phyloP scores from a whole-genome alignment of 2,329 filamentous ascomycete species.

The Arthroderma sp. region DNA sequence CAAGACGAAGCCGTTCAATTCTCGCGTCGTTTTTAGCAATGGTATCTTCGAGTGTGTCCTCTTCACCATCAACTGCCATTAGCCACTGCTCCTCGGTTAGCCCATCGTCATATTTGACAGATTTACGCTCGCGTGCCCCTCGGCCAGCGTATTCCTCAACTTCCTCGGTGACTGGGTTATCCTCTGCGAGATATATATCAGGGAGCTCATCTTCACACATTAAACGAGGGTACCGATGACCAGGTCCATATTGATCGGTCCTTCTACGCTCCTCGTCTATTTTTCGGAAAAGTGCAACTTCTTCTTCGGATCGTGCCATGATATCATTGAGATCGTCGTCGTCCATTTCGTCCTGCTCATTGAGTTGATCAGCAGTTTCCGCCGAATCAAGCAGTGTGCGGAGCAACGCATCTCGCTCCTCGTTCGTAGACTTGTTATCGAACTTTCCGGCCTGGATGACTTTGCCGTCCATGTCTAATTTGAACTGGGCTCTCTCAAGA shows the following conservation, averaged over 20 bases:
- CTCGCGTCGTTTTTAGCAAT: conserved; percentile 79
- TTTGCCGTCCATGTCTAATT: conserved; percentile 98
- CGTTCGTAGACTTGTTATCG: conserved; percentile 97
- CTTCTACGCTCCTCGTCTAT: conserved; percentile 64
- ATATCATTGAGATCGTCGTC: conserved; percentile 95
- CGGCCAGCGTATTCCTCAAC: conserved; percentile 67
- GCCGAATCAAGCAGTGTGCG: conserved; percentile 80
- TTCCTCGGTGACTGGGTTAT: conserved; percentile 67
- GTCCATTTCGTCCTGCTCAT: conserved; percentile 94
- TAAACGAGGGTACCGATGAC: conserved; percentile 58
- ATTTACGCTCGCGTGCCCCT: conserved; percentile 85
- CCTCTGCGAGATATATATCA: conserved; percentile 84
- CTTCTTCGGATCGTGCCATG: conserved; percentile 74
- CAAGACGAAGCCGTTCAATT: conserved; percentile 64
- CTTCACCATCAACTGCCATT: conserved; percentile 92
- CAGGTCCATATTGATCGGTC: conserved; percentile 58
- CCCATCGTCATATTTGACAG: conserved; percentile 91
- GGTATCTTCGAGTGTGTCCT: conserved; percentile 85
- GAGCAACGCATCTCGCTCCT: conserved; percentile 93
- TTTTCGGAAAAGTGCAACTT: conserved; percentile 64
- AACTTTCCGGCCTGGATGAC: conserved; percentile 99
- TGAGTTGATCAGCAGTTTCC: conserved; percentile 53
- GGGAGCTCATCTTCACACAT: conserved; percentile 81
- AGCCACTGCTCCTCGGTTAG: conserved; percentile 98
- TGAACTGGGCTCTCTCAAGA: conserved; percentile 88